These are phyloP conservation scores for Tulasnella sp. DNA, from an alignment of 768 basidiomycete genomes.

Conservation along the genomic window DNA sequence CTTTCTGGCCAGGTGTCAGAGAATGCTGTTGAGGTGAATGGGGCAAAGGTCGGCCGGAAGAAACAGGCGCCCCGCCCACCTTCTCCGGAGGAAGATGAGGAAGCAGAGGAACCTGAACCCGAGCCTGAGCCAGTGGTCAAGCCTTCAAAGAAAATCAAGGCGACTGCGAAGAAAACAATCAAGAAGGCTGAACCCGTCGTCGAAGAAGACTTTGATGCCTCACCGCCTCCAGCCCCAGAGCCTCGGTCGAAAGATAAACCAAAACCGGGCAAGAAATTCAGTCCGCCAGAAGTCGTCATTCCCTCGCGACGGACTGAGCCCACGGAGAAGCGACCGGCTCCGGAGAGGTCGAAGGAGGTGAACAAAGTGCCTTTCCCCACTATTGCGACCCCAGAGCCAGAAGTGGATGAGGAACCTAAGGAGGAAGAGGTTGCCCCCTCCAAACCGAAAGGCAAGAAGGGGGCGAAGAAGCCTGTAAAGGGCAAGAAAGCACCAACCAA, in stretches of 20 bases:
- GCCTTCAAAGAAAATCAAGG: background rate
- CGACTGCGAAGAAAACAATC: background rate
- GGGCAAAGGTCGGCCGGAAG: conserved; percentile 22
- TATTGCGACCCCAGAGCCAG: background rate
- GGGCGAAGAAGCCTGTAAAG: background rate
- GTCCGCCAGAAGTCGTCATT: background rate
- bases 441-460: conserved; percentile 19
- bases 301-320: background rate
- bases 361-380: conserved; percentile 4
- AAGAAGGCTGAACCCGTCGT: conserved; percentile 10
- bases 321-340: background rate
- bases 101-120: background rate
- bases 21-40: background rate
- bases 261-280: background rate
- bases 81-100: conserved; percentile 1
- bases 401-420: background rate
- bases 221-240: background rate
- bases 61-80: conserved; percentile 3
- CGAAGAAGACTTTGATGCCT: background rate
- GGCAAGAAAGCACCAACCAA: background rate
- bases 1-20: background rate
- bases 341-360: background rate
- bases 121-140: conserved; percentile 9
- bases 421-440: conserved; percentile 3
- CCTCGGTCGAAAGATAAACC: background rate